Conservation (phyloP, 805 yeast species). For the Candida tallmaniae region DNA sequence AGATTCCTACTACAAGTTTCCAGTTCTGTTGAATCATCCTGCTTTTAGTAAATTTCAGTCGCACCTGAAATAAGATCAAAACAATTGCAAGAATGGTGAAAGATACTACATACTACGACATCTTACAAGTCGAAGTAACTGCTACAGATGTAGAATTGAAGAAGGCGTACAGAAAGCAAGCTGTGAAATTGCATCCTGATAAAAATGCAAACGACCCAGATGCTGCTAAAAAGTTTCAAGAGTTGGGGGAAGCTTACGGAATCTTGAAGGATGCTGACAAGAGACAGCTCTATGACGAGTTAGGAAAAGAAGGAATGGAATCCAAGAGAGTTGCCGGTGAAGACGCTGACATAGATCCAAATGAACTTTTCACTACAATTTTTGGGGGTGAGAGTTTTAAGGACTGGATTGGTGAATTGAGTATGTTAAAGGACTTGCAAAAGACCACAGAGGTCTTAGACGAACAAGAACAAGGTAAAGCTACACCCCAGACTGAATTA, state of each 20-base stretch:
- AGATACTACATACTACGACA: slow-evolving; percentile 84
- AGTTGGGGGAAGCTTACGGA: slow-evolving; percentile 61
- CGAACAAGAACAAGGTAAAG: slow-evolving; percentile 21
- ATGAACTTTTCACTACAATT: slow-evolving; percentile 75
- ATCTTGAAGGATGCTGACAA: slow-evolving; percentile 70
- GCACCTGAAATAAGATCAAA: background rate
- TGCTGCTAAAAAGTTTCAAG: slow-evolving; percentile 86
- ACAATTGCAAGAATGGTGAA: slow-evolving; percentile 55
- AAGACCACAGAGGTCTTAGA: slow-evolving; percentile 52
- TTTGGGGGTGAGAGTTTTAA: slow-evolving; percentile 80
- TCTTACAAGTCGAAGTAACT: slow-evolving; percentile 58
- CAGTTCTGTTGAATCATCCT: no score
- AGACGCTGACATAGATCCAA: slow-evolving; percentile 69
- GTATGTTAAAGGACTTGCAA: slow-evolving; percentile 70
- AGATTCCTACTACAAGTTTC: no score
- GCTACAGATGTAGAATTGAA: slow-evolving; percentile 84
- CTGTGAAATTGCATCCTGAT: slow-evolving; percentile 90
- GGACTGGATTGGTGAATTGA: slow-evolving; percentile 80
- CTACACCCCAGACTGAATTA: slow-evolving; percentile 3
- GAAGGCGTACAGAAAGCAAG: slow-evolving; percentile 88
- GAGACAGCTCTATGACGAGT: slow-evolving; percentile 73
- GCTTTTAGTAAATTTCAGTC: no score
- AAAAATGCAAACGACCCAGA: slow-evolving; percentile 92
- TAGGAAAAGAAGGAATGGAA: slow-evolving; percentile 60
- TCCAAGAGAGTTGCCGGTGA: slow-evolving; percentile 62